A percentile compares a stretch with the other conserved stretches of the same genome.
These are phyloP conservation scores for Pyrenochaeta sp. DNA, from an alignment of 2,329 filamentous ascomycete genomes.

Conservation along the genomic window DNA sequence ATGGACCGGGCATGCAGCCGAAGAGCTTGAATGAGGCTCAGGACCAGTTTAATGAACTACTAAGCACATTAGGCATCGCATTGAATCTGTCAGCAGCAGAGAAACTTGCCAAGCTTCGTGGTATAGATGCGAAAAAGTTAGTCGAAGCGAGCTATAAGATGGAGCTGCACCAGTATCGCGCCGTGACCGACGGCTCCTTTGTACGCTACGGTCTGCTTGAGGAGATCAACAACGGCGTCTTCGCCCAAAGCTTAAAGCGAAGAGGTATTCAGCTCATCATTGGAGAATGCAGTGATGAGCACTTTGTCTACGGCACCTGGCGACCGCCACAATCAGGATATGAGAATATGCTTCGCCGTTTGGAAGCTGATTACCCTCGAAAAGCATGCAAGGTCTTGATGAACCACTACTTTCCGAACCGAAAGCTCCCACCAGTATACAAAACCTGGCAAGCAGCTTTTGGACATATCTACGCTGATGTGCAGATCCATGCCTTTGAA, in stretches of 20 bases:
- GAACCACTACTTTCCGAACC: slow-evolving; percentile 53
- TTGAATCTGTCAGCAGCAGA: slow-evolving; percentile 48
- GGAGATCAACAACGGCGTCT: slow-evolving; percentile 59
- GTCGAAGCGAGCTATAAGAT: slow-evolving; percentile 55
- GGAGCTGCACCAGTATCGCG: slow-evolving; percentile 63
- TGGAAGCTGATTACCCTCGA: slow-evolving; percentile 63
- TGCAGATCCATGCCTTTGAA: slow-evolving; percentile 64
- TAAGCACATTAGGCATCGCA: slow-evolving; percentile 56
- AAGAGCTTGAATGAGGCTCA: slow-evolving; percentile 59
- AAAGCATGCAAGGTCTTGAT: slow-evolving; percentile 55
- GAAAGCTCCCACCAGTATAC: slow-evolving; percentile 50
- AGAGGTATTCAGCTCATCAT: slow-evolving; percentile 60
- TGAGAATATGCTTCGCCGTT: slow-evolving; percentile 54
- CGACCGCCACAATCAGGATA: slow-evolving; percentile 56
- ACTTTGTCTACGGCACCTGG: slow-evolving; percentile 61
- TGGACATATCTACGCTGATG: slow-evolving; percentile 64
- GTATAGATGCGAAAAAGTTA: slow-evolving; percentile 49
- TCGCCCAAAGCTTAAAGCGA: slow-evolving; percentile 55
- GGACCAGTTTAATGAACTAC: slow-evolving; percentile 61
- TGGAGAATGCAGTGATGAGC: slow-evolving; percentile 65
- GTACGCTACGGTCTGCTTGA: slow-evolving; percentile 54
- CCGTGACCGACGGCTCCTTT: slow-evolving; percentile 60
- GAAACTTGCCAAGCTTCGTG: slow-evolving; percentile 58
- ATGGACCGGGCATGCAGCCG: slow-evolving; percentile 63
- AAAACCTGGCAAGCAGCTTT: slow-evolving; percentile 62